These are phyloP conservation scores for Ichthyophthirius multifiliis DNA, from an alignment of 169 alveolate genomes.

Conservation along the genomic window DNA sequence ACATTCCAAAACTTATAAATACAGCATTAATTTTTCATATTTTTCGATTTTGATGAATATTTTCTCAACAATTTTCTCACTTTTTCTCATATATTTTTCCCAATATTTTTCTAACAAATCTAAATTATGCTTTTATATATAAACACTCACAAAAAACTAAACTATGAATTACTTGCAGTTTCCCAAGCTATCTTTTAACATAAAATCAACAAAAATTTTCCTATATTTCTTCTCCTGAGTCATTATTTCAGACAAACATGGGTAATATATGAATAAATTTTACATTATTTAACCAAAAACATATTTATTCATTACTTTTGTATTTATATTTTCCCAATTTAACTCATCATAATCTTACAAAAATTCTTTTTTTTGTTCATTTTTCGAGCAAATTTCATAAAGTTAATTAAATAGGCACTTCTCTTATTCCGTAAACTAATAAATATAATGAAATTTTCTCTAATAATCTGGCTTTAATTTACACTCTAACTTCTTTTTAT, in stretches of 20 bases:
- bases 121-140: not conserved
- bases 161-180: not conserved
- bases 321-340: not conserved
- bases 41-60: not conserved
- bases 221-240: not conserved
- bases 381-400: not conserved
- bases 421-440: not conserved
- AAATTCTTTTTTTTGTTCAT: not conserved
- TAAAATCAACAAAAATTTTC: not conserved
- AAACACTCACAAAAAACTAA: not conserved
- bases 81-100: not conserved
- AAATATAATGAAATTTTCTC: not conserved
- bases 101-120: not conserved
- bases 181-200: not conserved
- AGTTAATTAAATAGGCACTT: not conserved
- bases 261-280: not conserved
- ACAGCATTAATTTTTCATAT: not conserved
- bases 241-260: not conserved
- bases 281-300: not conserved
- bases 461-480: not conserved
- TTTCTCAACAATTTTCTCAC: not conserved
- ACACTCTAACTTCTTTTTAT: not conserved
- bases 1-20: not conserved
- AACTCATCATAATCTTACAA: not conserved
- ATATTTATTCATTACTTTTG: not conserved